phyloP scores from a whole-genome alignment of 345 rosid species.

The Aethionema arabicum region DNA sequence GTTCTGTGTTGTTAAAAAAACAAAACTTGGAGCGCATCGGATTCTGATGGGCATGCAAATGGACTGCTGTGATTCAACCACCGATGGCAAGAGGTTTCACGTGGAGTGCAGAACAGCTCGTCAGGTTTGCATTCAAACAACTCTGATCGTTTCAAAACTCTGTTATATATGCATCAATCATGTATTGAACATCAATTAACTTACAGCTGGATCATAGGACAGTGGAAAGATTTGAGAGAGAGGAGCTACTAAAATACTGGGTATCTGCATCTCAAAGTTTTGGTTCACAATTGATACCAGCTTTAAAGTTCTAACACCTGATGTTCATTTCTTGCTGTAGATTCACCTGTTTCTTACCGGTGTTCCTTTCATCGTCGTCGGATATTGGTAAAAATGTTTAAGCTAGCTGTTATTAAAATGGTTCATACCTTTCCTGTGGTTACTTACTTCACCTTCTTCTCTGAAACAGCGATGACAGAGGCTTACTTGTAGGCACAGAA shows the following conservation, averaged over 20 bases:
- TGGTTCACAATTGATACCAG: neutral
- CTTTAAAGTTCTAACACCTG: conserved; percentile 3
- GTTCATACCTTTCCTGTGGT: neutral
- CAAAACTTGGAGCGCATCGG: conserved; percentile 82
- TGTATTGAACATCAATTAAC: neutral
- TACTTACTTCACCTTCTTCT: neutral
- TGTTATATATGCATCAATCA: neutral
- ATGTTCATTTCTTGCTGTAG: conserved; percentile 39
- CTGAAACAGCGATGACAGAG: conserved; percentile 61
- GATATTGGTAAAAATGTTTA: conserved; percentile 51
- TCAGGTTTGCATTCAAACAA: conserved; percentile 45
- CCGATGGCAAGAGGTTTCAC: conserved; percentile 71
- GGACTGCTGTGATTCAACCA: conserved; percentile 75
- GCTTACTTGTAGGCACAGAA: conserved; percentile 74
- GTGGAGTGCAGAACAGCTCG: conserved; percentile 82
- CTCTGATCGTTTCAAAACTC: neutral
- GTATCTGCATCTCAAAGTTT: conserved; percentile 32
- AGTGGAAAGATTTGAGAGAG: conserved; percentile 72
- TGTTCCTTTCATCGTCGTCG: conserved; percentile 68
- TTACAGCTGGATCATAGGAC: conserved; percentile 69
- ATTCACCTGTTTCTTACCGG: conserved; percentile 84
- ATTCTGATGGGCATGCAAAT: conserved; percentile 82
- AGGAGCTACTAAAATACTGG: conserved; percentile 76
- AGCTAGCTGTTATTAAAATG: neutral
- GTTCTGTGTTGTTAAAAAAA: conserved; percentile 66